phyloP scores from a whole-genome alignment of 163 green algal genomes.

The Botryococcus braunii region DNA sequence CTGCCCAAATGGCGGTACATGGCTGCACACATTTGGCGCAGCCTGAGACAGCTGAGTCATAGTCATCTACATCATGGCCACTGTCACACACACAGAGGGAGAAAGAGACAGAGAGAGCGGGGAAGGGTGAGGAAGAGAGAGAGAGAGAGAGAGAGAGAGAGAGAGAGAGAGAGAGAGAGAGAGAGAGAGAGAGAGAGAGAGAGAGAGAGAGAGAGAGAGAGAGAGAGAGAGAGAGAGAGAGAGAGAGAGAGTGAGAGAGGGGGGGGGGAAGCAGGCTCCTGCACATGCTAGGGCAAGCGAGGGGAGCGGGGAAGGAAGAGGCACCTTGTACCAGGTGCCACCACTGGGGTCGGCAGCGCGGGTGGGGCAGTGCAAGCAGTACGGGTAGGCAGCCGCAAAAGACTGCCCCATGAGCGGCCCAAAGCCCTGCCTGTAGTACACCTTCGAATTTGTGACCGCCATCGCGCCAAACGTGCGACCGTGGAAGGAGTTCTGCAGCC shows the following conservation, averaged over 20 bases:
- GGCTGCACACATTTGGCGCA: too few relatives aligned
- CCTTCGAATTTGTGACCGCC: slow-evolving; percentile 73
- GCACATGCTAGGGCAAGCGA: neutral
- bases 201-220: neutral
- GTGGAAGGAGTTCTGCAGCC: slow-evolving; percentile 64
- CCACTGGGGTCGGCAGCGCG: slow-evolving; percentile 26
- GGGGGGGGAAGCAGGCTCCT: too few relatives aligned
- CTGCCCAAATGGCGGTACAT: too few relatives aligned
- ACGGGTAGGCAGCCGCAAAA: slow-evolving; percentile 64
- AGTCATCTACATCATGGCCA: too few relatives aligned
- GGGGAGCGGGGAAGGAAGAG: neutral
- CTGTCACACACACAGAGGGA: too few relatives aligned
- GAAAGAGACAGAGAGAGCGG: too few relatives aligned
- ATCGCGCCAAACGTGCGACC: slow-evolving; percentile 71
- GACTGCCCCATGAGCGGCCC: slow-evolving; percentile 51
- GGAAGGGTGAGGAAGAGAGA: too few relatives aligned
- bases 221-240: neutral
- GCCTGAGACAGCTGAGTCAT: too few relatives aligned
- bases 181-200: neutral
- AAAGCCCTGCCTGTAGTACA: slow-evolving; percentile 60
- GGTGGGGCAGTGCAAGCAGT: slow-evolving; percentile 78
- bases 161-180: too few relatives aligned
- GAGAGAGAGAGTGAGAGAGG: neutral
- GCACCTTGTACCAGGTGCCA: slow-evolving; percentile 25
- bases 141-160: too few relatives aligned